These are phyloP conservation scores for Exserohilum rostratum DNA, from an alignment of 2,329 filamentous ascomycete species.

Conservation along the genomic window DNA sequence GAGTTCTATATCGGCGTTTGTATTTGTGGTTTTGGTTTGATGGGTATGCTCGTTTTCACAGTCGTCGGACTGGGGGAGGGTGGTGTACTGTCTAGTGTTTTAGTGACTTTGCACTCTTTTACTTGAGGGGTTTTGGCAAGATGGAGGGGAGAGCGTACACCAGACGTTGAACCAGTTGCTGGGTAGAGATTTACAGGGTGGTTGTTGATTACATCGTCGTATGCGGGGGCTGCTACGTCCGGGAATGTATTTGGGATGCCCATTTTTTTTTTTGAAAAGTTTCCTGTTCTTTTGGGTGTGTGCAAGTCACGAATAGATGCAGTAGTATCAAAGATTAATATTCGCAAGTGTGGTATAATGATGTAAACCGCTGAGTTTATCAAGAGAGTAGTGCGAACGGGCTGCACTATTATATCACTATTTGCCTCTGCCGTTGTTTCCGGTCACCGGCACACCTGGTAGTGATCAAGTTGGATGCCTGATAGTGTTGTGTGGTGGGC, in stretches of 20 bases:
- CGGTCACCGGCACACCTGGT: background rate
- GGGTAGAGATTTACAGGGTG: constrained; percentile 28
- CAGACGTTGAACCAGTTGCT: constrained; percentile 28
- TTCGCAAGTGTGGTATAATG: no score
- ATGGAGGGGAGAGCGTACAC: constrained; percentile 10
- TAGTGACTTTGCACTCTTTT: background rate
- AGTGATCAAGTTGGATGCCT: constrained; percentile 2
- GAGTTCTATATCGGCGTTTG: constrained; percentile 29
- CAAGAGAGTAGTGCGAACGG: background rate
- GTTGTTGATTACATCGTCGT: constrained; percentile 34
- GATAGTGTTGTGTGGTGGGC: background rate
- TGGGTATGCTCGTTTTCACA: no score
- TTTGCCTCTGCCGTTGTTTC: background rate
- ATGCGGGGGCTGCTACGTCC: constrained; percentile 32
- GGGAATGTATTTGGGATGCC: constrained; percentile 22
- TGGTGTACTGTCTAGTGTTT: constrained; percentile 25
- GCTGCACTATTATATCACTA: background rate
- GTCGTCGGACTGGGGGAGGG: constrained; percentile 30
- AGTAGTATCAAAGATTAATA: background rate
- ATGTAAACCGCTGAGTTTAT: background rate
- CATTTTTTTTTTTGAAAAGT: no score
- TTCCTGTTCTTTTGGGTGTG: background rate
- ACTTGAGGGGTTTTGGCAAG: background rate
- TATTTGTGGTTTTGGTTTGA: no score
- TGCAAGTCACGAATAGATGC: background rate